These are phyloP conservation scores for Coccinonectria pachysandricola DNA, from an alignment of 2,329 filamentous ascomycete species.

Conservation along the genomic window DNA sequence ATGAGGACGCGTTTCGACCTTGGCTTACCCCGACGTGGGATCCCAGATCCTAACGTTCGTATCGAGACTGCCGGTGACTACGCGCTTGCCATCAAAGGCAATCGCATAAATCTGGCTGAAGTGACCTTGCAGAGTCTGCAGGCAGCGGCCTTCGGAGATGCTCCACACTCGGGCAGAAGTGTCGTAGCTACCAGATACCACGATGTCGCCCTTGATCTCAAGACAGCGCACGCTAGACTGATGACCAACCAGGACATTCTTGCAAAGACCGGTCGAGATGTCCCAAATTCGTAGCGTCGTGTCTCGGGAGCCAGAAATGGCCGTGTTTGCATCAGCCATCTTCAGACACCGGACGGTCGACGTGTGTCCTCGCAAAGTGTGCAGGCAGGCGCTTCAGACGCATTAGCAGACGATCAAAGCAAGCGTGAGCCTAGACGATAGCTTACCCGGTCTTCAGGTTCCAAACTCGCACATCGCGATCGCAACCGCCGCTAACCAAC, in stretches of 20 bases:
- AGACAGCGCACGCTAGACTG: slow-evolving; percentile 92
- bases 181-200: slow-evolving; percentile 97
- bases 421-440: background rate
- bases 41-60: slow-evolving; percentile 98
- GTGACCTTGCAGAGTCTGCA: slow-evolving; percentile 83
- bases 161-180: slow-evolving; percentile 97
- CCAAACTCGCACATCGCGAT: slow-evolving; percentile 95
- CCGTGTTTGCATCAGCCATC: slow-evolving; percentile 89
- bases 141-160: slow-evolving; percentile 86
- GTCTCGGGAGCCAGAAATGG: slow-evolving; percentile 92
- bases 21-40: slow-evolving; percentile 69
- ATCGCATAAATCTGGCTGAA: slow-evolving; percentile 99
- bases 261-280: slow-evolving; percentile 75
- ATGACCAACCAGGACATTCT: slow-evolving; percentile 85
- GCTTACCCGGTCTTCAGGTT: slow-evolving; percentile 83
- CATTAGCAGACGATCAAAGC: slow-evolving; percentile 9
- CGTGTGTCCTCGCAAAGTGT: slow-evolving; percentile 86
- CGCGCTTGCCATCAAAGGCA: slow-evolving; percentile 86
- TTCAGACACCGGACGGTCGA: slow-evolving; percentile 95
- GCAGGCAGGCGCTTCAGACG: slow-evolving; percentile 52
- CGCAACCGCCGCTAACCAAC: slow-evolving; percentile 90
- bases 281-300: slow-evolving; percentile 95
- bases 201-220: slow-evolving; percentile 90
- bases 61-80: slow-evolving; percentile 91
- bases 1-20: too few species aligned